Percentiles rank a stretch among this genome's conserved stretches.
Evolutionary conservation across 352 stramenopile species (phyloP).

Genomic region (Globisporangium lucens): DNA sequence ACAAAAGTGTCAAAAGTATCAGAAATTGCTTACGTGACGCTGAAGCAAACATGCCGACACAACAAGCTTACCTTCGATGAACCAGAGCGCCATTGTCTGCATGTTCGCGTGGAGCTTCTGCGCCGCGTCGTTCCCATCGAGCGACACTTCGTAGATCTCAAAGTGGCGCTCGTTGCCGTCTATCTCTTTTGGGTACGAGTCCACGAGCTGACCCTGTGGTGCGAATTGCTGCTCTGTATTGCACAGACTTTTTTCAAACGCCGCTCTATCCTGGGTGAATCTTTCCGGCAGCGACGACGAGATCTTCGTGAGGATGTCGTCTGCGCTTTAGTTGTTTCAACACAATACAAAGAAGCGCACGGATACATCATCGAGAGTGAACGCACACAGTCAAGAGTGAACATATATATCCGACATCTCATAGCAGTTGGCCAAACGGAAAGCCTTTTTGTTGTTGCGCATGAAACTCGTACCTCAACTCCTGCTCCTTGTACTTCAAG

Average conservation of each 20-base stretch:
- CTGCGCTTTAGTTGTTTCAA: constrained; percentile 28
- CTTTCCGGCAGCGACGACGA: constrained; percentile 35
- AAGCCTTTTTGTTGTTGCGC: background rate
- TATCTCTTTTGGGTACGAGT: constrained; percentile 32
- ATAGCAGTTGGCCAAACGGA: background rate
- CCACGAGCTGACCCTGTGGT: constrained; percentile 38
- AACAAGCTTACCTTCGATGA: constrained; percentile 64
- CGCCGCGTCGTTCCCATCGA: constrained; percentile 51
- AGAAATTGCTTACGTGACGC: background rate
- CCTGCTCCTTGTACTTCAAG: constrained; percentile 49
- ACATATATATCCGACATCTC: background rate
- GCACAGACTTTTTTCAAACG: constrained; percentile 29
- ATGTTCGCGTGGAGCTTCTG: constrained; percentile 62
- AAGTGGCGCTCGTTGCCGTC: constrained; percentile 33
- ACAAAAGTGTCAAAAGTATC: constrained; percentile 4
- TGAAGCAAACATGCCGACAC: background rate
- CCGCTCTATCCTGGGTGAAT: constrained; percentile 41
- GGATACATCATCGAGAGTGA: background rate
- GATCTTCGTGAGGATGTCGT: constrained; percentile 52
- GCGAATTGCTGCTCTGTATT: constrained; percentile 26
- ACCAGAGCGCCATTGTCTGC: constrained; percentile 76
- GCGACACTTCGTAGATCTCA: constrained; percentile 63
- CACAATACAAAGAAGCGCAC: background rate
- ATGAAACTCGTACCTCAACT: constrained; percentile 30
- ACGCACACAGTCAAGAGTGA: background rate